Conservation (phyloP, 1,284 basidiomycete genomes). For the Fomes fomentarius region DNA sequence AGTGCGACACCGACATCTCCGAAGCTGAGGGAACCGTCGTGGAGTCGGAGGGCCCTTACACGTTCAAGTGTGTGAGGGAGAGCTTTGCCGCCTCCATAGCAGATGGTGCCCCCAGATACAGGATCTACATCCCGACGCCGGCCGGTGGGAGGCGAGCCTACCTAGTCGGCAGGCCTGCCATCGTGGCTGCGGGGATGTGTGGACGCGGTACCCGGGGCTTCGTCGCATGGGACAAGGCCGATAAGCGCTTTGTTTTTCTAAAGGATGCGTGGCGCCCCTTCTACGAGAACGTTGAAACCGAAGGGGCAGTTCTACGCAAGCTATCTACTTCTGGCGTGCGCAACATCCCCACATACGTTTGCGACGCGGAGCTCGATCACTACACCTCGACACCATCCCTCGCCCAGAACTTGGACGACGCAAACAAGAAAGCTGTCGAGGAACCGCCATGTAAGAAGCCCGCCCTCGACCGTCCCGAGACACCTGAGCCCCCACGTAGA, state of each 20-base stretch:
- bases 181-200: background rate
- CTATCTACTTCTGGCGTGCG: background rate
- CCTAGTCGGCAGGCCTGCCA: slow-evolving; percentile 8
- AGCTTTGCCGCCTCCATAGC: background rate
- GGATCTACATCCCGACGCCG: background rate
- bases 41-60: background rate
- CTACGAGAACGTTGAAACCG: slow-evolving; percentile 3
- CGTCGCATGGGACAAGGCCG: slow-evolving; percentile 3
- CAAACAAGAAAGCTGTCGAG: background rate
- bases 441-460: background rate
- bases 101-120: background rate
- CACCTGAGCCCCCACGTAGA: no score
- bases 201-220: slow-evolving; percentile 11
- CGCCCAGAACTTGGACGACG: background rate
- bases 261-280: slow-evolving; percentile 16
- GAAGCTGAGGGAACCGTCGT: background rate
- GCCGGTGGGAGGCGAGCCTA: background rate
- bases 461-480: background rate
- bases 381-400: background rate
- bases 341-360: slow-evolving; percentile 1
- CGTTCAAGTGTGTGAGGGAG: background rate
- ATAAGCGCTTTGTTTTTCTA: slow-evolving; percentile 3
- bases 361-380: slow-evolving; percentile 3
- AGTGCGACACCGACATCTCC: background rate
- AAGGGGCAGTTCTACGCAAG: slow-evolving; percentile 2